Evolutionary conservation across 805 yeast species (phyloP), one percentile per base, ranked within the genome.

Genomic region (Kazachstania viticola): DNA sequence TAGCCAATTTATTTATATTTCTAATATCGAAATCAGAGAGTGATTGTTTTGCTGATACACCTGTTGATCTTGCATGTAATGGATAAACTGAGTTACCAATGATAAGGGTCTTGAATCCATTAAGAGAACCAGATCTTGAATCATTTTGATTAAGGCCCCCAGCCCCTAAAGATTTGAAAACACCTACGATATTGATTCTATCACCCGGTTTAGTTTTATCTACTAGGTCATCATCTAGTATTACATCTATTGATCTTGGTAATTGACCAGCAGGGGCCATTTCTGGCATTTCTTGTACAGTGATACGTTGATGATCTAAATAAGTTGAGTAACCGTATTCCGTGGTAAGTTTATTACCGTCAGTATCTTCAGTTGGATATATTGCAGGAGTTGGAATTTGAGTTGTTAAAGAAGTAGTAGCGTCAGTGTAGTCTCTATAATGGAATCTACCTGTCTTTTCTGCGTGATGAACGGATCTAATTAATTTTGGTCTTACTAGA

Each of bases 251-350:
- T 3, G 94, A 77, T 48, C 97, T 69, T 22, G 98, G 98, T 40
- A 91, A 66, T 60, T 88, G 97, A 35, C 98, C 98, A 1, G 97
- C 94, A 12, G 97, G 98, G 1, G 97, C 95, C 40, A 78, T 68
- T 61, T 91, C 97, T 1, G 98, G 97, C 83, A 91, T 82, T 61
- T 91, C 98, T 57, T 91, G 98, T 23, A 91, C 79, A 0, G 95
- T 73, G 23, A 91, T 70, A 25, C 84, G 79, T 60, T 91, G 98
- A 54, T 88, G 95, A 58, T 91, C 98, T 46, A 88, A 69, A 55
- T 83, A 91, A 18, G 93, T 84, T 6, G 87, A 78, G 50, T 76
- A 80, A 1, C 98, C 98, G 49, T 83, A 91, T 55, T 91, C 97
- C 1, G 95, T 87, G 14, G 73, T 67, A 42, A 91, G 62, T 45